phyloP scores from a whole-genome alignment of 2,329 filamentous ascomycete species.

The Fusarium burgessii region DNA sequence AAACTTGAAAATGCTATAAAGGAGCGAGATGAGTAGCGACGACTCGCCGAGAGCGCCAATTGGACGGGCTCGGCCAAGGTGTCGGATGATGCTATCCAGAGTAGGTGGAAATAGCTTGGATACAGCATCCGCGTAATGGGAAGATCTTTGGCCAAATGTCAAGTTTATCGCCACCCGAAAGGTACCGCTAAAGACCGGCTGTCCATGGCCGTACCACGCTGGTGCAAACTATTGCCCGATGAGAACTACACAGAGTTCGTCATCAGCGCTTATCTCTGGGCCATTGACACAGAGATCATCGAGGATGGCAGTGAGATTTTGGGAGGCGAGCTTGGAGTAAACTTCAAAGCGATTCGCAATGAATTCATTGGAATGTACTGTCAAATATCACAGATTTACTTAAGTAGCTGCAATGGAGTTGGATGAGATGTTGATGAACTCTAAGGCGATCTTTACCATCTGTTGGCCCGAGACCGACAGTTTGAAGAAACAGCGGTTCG shows the following conservation, averaged over 20 bases:
- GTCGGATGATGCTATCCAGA: not conserved
- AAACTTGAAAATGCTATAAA: not conserved
- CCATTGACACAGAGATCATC: not conserved
- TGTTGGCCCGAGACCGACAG: not conserved
- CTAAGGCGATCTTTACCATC: not conserved
- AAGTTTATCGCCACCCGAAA: not conserved
- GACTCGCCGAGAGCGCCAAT: not conserved
- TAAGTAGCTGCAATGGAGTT: not conserved
- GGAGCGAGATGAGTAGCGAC: not conserved
- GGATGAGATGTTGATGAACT: constrained; percentile 8
- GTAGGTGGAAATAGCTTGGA: constrained; percentile 8
- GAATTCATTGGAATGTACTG: not conserved
- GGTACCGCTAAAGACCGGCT: rapidly evolving
- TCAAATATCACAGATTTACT: no score
- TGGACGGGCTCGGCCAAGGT: not conserved
- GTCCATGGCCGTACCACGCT: not conserved
- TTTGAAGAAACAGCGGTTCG: not conserved
- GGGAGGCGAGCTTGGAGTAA: not conserved
- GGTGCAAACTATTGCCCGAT: not conserved
- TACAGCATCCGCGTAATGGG: constrained; percentile 1
- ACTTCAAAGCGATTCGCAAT: not conserved
- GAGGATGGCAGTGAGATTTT: not conserved
- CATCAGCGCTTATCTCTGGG: not conserved
- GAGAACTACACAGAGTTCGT: not conserved
- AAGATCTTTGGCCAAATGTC: not conserved